Evolutionary conservation across 1,284 basidiomycete genomes (phyloP), one percentile per base, ranked within the genome.

Genomic region (Volvariella surrecta): DNA sequence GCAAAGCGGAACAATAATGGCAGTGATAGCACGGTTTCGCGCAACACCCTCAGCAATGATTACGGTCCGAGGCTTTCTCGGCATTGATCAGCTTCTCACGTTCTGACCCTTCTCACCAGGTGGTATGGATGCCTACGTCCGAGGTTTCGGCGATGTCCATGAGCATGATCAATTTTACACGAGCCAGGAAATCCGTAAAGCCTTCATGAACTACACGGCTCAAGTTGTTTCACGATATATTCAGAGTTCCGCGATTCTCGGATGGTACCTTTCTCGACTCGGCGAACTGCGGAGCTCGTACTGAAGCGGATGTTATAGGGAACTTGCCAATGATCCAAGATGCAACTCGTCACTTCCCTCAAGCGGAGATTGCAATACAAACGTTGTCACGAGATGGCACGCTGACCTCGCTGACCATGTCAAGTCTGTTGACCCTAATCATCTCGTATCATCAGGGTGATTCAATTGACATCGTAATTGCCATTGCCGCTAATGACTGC

Each of bases 71-170:
- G n/a, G 34, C 42, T 16, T 28, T 39, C 31, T 44, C 24, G 24
- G 6, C 24, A 28, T 28, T 11, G 24, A 28, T 28, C 11, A 6
- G n/a, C 9, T 30, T 43, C 8, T 28, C 28, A 24, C 4, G 21
- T 32, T 13, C 37, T 13, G 32, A 22, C n/a, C 20, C 28, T 52
- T 20, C 4, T 41, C n/a, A 30, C 44, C 24, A 76, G 74, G 74
- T 38, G 79, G 80, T 38, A 80, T 82, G 73, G 79, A 82, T 54
- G 57, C 68, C 10, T 82, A 82, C 54, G 74, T 82, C 40, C 70
- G 74, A 45, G 60, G 70, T 48, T 71, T 79, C 44, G 67, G 65
- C 11, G 52, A 58, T 3, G 49, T 54, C 21, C 58, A 53, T 18
- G 43, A 62, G 35, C 79, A 83, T 52, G 76, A 78, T 48, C 63